Conservation (phyloP, 441 rosid species). For the Mallotus repandus region DNA sequence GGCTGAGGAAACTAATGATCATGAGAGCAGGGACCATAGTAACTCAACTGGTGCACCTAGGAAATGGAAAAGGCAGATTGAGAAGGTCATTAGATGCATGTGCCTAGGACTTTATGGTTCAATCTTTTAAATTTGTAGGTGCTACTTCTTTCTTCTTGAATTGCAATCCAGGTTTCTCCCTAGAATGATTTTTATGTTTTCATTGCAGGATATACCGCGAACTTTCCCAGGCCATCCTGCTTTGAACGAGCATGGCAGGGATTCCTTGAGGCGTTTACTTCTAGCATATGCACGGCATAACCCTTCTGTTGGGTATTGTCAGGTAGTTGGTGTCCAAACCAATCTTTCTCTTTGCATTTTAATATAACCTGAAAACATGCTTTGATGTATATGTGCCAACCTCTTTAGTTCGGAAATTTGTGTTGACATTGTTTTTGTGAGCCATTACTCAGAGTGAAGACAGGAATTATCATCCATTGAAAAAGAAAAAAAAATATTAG, state of each 20-base stretch:
- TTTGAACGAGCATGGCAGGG: conserved; percentile 89
- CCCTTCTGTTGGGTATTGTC: conserved; percentile 98
- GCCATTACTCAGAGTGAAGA: neutral
- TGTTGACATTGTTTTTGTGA: conserved; percentile 4
- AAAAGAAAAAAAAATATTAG: too few relatives aligned
- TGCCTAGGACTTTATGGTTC: conserved; percentile 49
- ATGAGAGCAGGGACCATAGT: conserved; percentile 36
- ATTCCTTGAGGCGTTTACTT: conserved; percentile 93
- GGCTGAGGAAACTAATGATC: conserved; percentile 49
- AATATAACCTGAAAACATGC: neutral
- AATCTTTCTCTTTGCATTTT: conserved; percentile 7
- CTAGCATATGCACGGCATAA: conserved; percentile 98
- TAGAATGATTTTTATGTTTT: conserved; percentile 39
- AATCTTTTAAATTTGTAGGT: conserved; percentile 38
- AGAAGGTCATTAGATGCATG: conserved; percentile 84
- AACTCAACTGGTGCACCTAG: conserved; percentile 44
- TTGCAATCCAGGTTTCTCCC: conserved; percentile 32
- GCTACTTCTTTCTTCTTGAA: conserved; percentile 29
- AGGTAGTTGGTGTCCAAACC: conserved; percentile 48
- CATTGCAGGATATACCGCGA: conserved; percentile 92
- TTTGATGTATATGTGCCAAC: conserved; percentile 2
- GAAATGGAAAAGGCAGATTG: conserved; percentile 99
- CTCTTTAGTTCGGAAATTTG: conserved; percentile 4
- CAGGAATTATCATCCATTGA: neutral
- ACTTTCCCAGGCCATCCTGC: conserved; percentile 99